Conservation (phyloP, 192 early-diverging fungal species). For the Paraglomus brasilianum region DNA sequence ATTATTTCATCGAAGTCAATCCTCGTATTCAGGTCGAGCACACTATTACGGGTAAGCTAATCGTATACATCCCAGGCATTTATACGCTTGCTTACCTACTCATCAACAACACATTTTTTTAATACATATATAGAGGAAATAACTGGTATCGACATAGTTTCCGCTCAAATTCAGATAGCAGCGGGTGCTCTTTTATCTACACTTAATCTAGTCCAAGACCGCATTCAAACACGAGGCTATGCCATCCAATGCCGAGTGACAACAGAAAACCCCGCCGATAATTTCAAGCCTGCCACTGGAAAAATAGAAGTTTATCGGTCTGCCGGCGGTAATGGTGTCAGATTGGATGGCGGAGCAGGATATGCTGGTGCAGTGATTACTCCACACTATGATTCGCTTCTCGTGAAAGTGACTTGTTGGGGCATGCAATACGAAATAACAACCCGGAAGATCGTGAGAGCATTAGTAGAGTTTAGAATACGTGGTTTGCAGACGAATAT, state of each 20-base stretch:
- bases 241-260: constrained; percentile 98
- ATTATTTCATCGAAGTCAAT: constrained; percentile 99
- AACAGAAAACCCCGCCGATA: constrained; percentile 89
- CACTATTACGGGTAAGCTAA: constrained; percentile 70
- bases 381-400: constrained; percentile 92
- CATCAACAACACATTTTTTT: not conserved
- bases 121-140: constrained; percentile 69
- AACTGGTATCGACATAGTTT: constrained; percentile 92
- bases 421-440: constrained; percentile 89
- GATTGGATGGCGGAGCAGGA: constrained; percentile 86
- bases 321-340: constrained; percentile 83
- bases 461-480: constrained; percentile 92
- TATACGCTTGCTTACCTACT: not conserved
- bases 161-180: constrained; percentile 93
- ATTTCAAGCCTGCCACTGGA: constrained; percentile 96
- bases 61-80: not conserved
- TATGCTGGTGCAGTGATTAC: constrained; percentile 91
- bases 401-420: constrained; percentile 87
- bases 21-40: constrained; percentile 99
- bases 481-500: constrained; percentile 97
- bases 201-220: constrained; percentile 78
- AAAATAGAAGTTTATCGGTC: constrained; percentile 94
- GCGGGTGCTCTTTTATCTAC: constrained; percentile 78
- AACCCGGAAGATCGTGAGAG: constrained; percentile 83
- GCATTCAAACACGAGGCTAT: constrained; percentile 75